Evolutionary conservation across 2,329 filamentous ascomycete genomes (phyloP), one percentile per base, ranked within the genome.

Genomic region (Trichoderma sp.): DNA sequence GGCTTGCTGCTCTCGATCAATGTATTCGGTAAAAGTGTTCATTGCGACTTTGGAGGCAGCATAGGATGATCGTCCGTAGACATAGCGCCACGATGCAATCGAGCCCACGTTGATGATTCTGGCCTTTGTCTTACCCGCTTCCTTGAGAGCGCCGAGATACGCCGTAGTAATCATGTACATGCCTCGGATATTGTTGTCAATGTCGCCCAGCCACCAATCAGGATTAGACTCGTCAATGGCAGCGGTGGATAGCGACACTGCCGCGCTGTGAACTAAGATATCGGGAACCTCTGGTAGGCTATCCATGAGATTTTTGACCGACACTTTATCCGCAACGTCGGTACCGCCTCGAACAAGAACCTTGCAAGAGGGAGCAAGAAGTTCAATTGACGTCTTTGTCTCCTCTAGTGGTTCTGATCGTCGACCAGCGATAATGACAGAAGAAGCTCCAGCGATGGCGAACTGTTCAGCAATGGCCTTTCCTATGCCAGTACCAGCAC

Each of bases 61-160:
- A 8, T 69, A 69, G 6, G 66, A 59, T 7, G 66, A 69, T 18
- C 66, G 1, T 11, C 45, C 66, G 11, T 69, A 69, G 31, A 69
- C 66, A 27, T 69, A 69, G 31, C 66, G 45, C 66, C 66, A 69
- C 0, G 66, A 69, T 12, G 66, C 41, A 69, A 69, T 56, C 31
- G 66, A 69, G n/a, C 66, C 66, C 16, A 69, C 41, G 31, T 69
- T 69, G 66, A 69, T 69, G 41, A 56, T 53, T 69, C 66, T 69
- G 14, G 66, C 66, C 18, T 27, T 50, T 33, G 66, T 56, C 27
- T 69, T 69, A 8, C 66, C 45, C 18, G 27, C 45, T 12, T 29
- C 12, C 45, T 69, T 69, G 27, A 56, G 66, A 12, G 66, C 45
- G 21, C 53, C 33, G 27, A 69, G 66, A 29, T 69, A 56, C 7